Conservation (phyloP, 805 yeast species). For the Teunomyces aglyptinius region DNA sequence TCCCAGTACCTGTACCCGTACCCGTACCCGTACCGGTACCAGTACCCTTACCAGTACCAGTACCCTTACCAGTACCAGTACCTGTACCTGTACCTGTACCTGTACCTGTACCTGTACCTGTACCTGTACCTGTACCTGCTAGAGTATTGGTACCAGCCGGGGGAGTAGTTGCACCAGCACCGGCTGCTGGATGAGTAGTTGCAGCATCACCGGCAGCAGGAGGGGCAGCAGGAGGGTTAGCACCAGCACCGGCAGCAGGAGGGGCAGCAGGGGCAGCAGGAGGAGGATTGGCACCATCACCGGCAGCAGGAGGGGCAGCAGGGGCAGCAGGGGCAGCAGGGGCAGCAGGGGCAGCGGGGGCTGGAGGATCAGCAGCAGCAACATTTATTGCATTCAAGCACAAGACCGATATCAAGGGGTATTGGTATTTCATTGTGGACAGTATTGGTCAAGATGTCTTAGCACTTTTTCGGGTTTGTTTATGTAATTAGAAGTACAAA, state of each 20-base stretch:
- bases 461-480: neutral
- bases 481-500: neutral
- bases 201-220: neutral
- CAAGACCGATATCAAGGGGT: conserved; percentile 8
- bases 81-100: conserved; percentile 14
- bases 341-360: conserved; percentile 9
- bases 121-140: conserved; percentile 14
- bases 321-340: conserved; percentile 4
- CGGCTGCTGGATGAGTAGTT: conserved; percentile 12
- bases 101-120: conserved; percentile 10
- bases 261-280: conserved; percentile 17
- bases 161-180: conserved; percentile 12
- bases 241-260: conserved; percentile 14
- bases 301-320: conserved; percentile 16
- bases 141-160: conserved; percentile 12
- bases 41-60: conserved; percentile 12
- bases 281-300: conserved; percentile 16
- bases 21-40: conserved; percentile 15
- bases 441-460: neutral
- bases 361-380: conserved; percentile 12
- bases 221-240: conserved; percentile 12
- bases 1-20: conserved; percentile 8
- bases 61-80: conserved; percentile 9
- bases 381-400: conserved; percentile 8
- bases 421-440: conserved; percentile 4